Evolutionary conservation across 176 grass and related monocot genomes (phyloP).

Genomic region (Hordeum vulgare): DNA sequence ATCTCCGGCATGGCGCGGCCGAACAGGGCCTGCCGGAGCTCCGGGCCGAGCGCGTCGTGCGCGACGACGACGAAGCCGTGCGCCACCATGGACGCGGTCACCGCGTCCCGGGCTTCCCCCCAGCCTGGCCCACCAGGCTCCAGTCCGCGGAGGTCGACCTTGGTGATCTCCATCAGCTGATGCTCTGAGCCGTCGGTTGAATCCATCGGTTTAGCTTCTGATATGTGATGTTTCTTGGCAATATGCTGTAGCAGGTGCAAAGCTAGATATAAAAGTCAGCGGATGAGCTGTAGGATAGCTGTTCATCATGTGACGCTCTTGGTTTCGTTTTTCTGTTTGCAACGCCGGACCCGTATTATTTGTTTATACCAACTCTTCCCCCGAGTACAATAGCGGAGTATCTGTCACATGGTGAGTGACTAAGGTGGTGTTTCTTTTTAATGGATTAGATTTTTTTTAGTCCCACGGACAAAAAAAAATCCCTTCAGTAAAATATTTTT

Average conservation of each 20-base stretch:
- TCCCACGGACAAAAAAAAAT: no score
- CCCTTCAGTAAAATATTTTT: no score
- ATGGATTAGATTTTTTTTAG: no score
- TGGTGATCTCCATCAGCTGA: background rate
- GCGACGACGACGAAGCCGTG: background rate
- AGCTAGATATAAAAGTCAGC: background rate
- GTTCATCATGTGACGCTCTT: background rate
- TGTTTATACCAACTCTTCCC: background rate
- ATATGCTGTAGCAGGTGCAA: background rate
- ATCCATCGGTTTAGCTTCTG: background rate
- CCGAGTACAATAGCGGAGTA: background rate
- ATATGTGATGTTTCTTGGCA: background rate
- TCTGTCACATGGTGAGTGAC: no score
- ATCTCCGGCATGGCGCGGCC: background rate
- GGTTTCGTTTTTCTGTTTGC: background rate
- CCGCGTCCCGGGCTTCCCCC: background rate
- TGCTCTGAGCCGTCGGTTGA: background rate
- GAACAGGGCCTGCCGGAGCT: background rate
- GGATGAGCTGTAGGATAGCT: background rate
- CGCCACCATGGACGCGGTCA: background rate
- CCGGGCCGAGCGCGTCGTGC: background rate
- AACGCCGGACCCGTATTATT: background rate
- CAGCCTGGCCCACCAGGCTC: background rate
- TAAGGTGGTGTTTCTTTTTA: no score
- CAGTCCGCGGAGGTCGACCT: background rate